phyloP scores from a whole-genome alignment of 768 basidiomycete genomes.

The Cyclocybe aegerita region DNA sequence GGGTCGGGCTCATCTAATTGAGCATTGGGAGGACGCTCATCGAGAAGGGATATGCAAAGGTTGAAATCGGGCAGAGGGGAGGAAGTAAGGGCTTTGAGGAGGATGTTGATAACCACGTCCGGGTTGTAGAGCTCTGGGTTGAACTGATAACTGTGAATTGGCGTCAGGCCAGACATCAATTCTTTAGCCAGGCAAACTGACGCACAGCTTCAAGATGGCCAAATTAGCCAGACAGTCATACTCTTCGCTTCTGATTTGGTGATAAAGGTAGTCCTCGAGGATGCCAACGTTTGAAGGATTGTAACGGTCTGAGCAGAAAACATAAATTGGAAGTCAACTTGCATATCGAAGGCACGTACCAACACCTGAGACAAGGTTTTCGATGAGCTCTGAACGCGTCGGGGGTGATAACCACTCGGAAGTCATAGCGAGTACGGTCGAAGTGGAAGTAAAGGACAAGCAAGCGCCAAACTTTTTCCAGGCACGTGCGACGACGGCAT shows the following conservation, averaged over 20 bases:
- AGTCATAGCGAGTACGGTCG: conserved; percentile 35
- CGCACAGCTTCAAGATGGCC: conserved; percentile 89
- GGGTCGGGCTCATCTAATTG: conserved; percentile 82
- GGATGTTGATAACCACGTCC: conserved; percentile 91
- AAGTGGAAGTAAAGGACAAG: neutral
- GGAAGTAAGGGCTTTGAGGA: conserved; percentile 86
- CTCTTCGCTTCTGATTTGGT: conserved; percentile 87
- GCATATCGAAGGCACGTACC: conserved; percentile 46
- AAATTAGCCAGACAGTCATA: conserved; percentile 96
- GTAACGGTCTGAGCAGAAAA: conserved; percentile 75
- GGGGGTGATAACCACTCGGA: conserved; percentile 72
- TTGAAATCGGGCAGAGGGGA: conserved; percentile 91
- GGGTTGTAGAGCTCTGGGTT: conserved; percentile 92
- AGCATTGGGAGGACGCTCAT: conserved; percentile 59
- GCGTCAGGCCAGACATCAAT: neutral
- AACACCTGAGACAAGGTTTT: conserved; percentile 88
- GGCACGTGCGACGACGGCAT: conserved; percentile 25
- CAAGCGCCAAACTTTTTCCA: conserved; percentile 29
- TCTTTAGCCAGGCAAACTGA: neutral
- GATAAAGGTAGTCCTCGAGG: conserved; percentile 95
- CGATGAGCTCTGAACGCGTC: conserved; percentile 83
- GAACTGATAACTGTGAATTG: conserved; percentile 79
- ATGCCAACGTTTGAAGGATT: conserved; percentile 93
- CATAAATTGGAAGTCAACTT: conserved; percentile 5
- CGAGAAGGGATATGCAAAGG: conserved; percentile 89